These are phyloP conservation scores for Anthracocystis walkeri DNA, from an alignment of 1,284 basidiomycete species.

Conservation along the genomic window DNA sequence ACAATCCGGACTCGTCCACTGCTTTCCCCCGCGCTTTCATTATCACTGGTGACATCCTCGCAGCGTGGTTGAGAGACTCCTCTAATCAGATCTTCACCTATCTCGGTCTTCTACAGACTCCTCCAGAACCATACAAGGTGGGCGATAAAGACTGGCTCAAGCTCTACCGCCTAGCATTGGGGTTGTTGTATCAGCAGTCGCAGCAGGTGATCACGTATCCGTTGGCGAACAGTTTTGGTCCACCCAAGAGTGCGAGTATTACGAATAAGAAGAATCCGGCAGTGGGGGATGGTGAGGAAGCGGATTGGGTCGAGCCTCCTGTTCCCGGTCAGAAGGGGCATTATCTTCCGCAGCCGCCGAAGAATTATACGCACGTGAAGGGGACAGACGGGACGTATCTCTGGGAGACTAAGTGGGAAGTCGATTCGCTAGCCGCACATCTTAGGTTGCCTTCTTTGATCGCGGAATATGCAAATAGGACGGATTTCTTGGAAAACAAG, in stretches of 20 bases:
- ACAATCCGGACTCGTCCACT: conserved; percentile 28
- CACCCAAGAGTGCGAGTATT: conserved; percentile 45
- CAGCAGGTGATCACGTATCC: conserved; percentile 56
- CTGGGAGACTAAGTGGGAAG: conserved; percentile 64
- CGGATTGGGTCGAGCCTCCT: conserved; percentile 53
- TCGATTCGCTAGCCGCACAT: conserved; percentile 54
- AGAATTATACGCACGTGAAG: conserved; percentile 62
- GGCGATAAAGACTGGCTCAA: conserved; percentile 50
- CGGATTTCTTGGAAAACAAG: conserved; percentile 48
- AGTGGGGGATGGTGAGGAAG: conserved; percentile 22
- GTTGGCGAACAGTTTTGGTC: conserved; percentile 47
- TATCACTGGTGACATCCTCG: conserved; percentile 56
- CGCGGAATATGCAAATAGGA: conserved; percentile 26
- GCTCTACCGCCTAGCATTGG: conserved; percentile 48
- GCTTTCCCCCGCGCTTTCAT: conserved; percentile 54
- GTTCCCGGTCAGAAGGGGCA: conserved; percentile 29
- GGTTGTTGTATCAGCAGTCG: conserved; percentile 50
- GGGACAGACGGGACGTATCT: conserved; percentile 52
- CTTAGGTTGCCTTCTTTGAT: conserved; percentile 35
- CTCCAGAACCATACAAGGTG: conserved; percentile 23
- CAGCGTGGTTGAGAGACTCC: conserved; percentile 53
- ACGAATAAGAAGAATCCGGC: conserved; percentile 49
- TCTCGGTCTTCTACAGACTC: conserved; percentile 29
- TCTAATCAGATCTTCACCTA: conserved; percentile 54
- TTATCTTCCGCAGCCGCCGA: conserved; percentile 33